Percentiles rank a stretch among this genome's conserved stretches.
These are phyloP conservation scores for Cynara cardunculus DNA, from an alignment of 129 eudicot species.

Conservation along the genomic window DNA sequence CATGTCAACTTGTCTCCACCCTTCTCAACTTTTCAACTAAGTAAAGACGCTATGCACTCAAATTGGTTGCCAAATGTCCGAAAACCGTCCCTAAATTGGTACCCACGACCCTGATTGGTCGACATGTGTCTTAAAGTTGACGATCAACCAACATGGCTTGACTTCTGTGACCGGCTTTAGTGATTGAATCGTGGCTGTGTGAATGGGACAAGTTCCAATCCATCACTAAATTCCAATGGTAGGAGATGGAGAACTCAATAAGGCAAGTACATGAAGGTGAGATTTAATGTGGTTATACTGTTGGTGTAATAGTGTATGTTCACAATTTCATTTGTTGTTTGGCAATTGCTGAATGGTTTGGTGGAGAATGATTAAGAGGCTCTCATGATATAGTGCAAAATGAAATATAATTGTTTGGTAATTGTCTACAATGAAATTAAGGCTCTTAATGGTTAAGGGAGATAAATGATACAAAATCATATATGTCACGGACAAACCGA, in stretches of 20 bases:
- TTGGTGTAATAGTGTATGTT: background rate
- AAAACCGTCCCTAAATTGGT: background rate
- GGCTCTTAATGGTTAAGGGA: no score
- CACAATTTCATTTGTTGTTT: no score
- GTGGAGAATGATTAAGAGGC: no score
- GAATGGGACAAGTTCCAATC: background rate
- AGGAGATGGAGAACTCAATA: background rate
- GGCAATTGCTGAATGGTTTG: no score
- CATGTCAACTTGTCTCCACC: slow-evolving; percentile 8
- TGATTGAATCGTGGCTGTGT: background rate
- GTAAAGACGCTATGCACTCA: slow-evolving; percentile 8
- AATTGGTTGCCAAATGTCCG: slow-evolving; percentile 5
- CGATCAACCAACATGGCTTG: slow-evolving; percentile 16
- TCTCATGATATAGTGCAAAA: no score
- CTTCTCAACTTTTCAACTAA: slow-evolving; percentile 4
- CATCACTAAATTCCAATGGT: background rate
- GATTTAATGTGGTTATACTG: background rate
- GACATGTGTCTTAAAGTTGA: slow-evolving; percentile 15
- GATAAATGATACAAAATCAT: no score
- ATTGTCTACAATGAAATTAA: no score
- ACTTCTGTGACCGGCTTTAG: background rate
- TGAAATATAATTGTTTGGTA: no score
- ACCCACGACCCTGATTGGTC: background rate
- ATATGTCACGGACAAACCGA: no score
- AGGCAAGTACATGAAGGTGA: background rate